A percentile compares a stretch with the other conserved stretches of the same genome.
phyloP scores from a whole-genome alignment of 257 asterid species.

The Jaltomata sinuosa region DNA sequence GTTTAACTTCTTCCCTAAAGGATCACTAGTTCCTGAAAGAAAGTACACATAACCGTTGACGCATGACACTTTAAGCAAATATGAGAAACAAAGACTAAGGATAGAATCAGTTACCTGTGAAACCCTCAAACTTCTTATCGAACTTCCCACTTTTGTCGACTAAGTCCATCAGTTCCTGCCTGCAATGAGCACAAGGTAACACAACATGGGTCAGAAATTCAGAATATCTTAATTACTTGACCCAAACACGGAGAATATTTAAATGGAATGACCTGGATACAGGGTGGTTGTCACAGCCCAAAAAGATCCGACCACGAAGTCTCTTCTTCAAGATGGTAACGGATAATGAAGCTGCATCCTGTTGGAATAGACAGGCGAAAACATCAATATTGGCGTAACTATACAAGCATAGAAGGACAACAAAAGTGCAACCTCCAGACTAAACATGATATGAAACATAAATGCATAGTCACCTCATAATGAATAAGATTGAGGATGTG shows the following conservation, averaged over 20 bases:
- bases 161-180: conserved; percentile 85
- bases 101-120: conserved; percentile 46
- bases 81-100: neutral
- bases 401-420: neutral
- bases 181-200: conserved; percentile 17
- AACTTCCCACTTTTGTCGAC: conserved; percentile 63
- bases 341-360: conserved; percentile 96
- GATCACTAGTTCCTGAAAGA: conserved; percentile 64
- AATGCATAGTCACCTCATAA: conserved; percentile 58
- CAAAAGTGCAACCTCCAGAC: neutral
- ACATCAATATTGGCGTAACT: neutral
- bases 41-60: neutral
- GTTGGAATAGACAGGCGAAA: neutral
- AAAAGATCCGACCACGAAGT: conserved; percentile 52
- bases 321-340: conserved; percentile 65
- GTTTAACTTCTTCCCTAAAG: conserved; percentile 79
- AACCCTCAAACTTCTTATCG: conserved; percentile 54
- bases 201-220: neutral
- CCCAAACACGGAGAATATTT: neutral
- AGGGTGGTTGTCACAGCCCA: conserved; percentile 92
- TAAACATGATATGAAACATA: neutral
- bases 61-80: neutral
- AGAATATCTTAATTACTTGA: neutral
- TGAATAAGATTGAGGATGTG: conserved; percentile 92
- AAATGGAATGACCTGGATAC: conserved; percentile 51